phyloP scores from a whole-genome alignment of 257 asterid genomes.

The Ajuga chamaepitys region DNA sequence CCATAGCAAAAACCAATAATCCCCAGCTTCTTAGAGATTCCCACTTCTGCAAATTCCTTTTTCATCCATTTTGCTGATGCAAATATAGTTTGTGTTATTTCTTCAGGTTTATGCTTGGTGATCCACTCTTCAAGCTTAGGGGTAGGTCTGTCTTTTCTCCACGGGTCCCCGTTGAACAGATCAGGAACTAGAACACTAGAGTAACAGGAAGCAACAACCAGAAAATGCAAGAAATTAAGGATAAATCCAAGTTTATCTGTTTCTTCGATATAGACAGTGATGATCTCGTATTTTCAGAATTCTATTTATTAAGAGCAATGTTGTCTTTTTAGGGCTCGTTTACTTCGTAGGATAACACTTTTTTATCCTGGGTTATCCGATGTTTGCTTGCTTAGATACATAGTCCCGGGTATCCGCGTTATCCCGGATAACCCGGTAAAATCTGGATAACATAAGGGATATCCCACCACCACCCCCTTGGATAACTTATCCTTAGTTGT shows the following conservation, averaged over 20 bases:
- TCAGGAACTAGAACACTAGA: slow-evolving; percentile 84
- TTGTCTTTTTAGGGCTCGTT: too few species aligned
- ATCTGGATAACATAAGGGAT: too few species aligned
- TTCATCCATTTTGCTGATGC: slow-evolving; percentile 62
- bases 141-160: slow-evolving; percentile 50
- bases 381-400: too few species aligned
- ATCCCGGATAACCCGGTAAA: too few species aligned
- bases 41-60: slow-evolving; percentile 50
- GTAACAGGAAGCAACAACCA: slow-evolving; percentile 3
- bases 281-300: too few species aligned
- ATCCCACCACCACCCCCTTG: too few species aligned
- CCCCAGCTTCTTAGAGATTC: slow-evolving; percentile 69
- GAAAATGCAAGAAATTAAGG: background rate
- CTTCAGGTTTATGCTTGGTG: slow-evolving; percentile 24
- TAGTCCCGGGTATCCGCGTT: too few species aligned
- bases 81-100: slow-evolving; percentile 34
- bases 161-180: slow-evolving; percentile 60
- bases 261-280: too few species aligned
- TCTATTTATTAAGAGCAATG: too few species aligned
- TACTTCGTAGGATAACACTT: too few species aligned
- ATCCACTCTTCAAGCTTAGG: slow-evolving; percentile 47
- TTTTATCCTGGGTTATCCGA: too few species aligned
- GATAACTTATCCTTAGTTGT: too few species aligned
- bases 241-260: background rate
- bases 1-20: slow-evolving; percentile 73